These are phyloP conservation scores for Rehmannia glutinosa DNA, from an alignment of 257 asterid genomes.

Conservation along the genomic window DNA sequence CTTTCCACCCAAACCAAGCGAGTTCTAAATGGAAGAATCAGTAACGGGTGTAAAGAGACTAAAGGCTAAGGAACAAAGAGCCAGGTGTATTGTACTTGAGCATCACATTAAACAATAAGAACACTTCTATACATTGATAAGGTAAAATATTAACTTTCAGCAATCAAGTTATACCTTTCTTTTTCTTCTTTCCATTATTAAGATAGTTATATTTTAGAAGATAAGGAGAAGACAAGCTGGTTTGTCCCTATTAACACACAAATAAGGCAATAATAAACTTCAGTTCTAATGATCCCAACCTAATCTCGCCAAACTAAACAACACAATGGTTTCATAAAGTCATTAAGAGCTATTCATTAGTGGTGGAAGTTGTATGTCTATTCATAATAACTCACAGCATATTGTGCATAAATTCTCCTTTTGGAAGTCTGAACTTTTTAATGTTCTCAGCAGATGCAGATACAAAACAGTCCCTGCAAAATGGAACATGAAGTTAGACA, in stretches of 20 bases:
- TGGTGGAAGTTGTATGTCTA: background rate
- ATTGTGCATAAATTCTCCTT: constrained; percentile 95
- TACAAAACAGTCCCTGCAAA: constrained; percentile 80
- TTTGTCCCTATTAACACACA: background rate
- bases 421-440: constrained; percentile 88
- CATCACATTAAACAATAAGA: background rate
- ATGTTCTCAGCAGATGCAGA: constrained; percentile 99
- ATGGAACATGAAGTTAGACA: constrained; percentile 15
- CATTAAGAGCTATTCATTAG: background rate
- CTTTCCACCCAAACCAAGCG: too few relatives aligned
- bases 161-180: background rate
- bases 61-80: too few relatives aligned
- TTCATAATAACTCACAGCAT: constrained; percentile 79
- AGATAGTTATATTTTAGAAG: background rate
- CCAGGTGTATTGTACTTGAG: background rate
- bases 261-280: background rate
- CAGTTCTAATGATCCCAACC: background rate
- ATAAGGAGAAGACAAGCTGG: background rate
- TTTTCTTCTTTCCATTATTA: background rate
- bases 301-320: too few relatives aligned
- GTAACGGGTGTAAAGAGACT: too few relatives aligned
- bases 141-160: too few relatives aligned
- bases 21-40: too few relatives aligned
- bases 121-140: background rate
- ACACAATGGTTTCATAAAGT: too few relatives aligned